A percentile compares a stretch with the other conserved stretches of the same genome.
Evolutionary conservation across 768 basidiomycete species (phyloP).

Genomic region (Calvatia gigantea): DNA sequence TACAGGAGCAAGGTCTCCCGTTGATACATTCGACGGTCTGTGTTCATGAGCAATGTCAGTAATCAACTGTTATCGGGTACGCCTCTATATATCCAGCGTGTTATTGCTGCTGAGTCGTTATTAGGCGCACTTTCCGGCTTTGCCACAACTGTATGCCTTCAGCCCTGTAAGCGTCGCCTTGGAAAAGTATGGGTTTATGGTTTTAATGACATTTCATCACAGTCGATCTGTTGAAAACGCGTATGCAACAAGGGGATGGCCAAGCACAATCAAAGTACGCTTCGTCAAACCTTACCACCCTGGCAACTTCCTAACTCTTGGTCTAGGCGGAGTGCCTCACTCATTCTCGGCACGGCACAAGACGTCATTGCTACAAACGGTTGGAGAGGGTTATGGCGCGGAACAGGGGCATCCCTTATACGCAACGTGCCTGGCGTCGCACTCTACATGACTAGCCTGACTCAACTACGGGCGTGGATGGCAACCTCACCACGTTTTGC

Average conservation of each 20-base stretch:
- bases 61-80: conserved; percentile 64
- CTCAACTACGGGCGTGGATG: conserved; percentile 75
- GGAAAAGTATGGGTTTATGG: neutral
- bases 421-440: conserved; percentile 93
- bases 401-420: conserved; percentile 75
- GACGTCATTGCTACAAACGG: conserved; percentile 66
- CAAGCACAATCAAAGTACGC: conserved; percentile 31
- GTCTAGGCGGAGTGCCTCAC: conserved; percentile 25
- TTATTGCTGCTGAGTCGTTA: neutral
- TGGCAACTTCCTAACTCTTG: neutral
- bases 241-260: conserved; percentile 79
- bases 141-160: conserved; percentile 68
- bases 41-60: conserved; percentile 60
- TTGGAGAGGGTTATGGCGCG: conserved; percentile 77
- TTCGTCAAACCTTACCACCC: neutral
- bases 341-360: conserved; percentile 48
- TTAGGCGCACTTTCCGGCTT: conserved; percentile 79
- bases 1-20: neutral
- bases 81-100: conserved; percentile 6
- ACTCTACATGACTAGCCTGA: conserved; percentile 85
- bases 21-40: conserved; percentile 9
- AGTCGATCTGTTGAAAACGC: conserved; percentile 94
- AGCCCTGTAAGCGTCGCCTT: conserved; percentile 57
- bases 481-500: conserved; percentile 72
- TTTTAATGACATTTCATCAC: neutral